Base-by-base conservation (phyloP, 2,329 filamentous ascomycete genomes). In the Microcyclosporella mali region DNA sequence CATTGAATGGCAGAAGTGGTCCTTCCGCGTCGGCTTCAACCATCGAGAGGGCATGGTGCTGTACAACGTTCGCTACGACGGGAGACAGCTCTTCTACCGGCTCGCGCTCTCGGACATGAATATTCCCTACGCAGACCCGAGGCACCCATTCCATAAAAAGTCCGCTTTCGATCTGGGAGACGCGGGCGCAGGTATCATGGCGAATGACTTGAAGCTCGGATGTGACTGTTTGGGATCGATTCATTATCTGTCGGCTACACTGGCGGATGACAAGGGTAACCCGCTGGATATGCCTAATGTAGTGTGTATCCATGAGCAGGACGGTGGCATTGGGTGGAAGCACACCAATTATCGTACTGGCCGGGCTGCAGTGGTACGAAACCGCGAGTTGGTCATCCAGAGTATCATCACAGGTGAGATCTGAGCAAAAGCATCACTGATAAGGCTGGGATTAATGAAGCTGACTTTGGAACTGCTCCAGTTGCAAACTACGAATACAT, bases 401-500 rank as follows among this genome's bases (percentile, higher is more conserved):
- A 78, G 75, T 55, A 85, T 85, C 60, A 82, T 83, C 64, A 85
- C 52, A 1, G 41, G 40, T 11, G 18, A 35, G 32, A n/a, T 33
- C 33, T 43, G 2, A 1, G 8, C 27, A 12, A 28, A 3, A 32
- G 30, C 4, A n/a, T n/a, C 4, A 12, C 4, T 4, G n/a, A 28
- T 19, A 28, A 32, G 14, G 12, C 7, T 21, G 6, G 3, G 18
- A 6, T n/a, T 16, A 36, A 12, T 21, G n/a, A n/a, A n/a, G n/a
- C n/a, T n/a, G n/a, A n/a, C n/a, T n/a, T 36, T 18, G 9, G n/a
- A 14, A 17, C 17, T 29, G n/a, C n/a, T 17, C 21, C 27, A 35
- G 78, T 85, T 3, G 73, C 79, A 9, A 85, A 85, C 64, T 85
- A 85, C 25, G 82, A 85, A 57, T 85, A 85, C 58, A 83, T 85